Conservation (phyloP, 208 protist genomes). For the Acanthamoeba sp. region DNA sequence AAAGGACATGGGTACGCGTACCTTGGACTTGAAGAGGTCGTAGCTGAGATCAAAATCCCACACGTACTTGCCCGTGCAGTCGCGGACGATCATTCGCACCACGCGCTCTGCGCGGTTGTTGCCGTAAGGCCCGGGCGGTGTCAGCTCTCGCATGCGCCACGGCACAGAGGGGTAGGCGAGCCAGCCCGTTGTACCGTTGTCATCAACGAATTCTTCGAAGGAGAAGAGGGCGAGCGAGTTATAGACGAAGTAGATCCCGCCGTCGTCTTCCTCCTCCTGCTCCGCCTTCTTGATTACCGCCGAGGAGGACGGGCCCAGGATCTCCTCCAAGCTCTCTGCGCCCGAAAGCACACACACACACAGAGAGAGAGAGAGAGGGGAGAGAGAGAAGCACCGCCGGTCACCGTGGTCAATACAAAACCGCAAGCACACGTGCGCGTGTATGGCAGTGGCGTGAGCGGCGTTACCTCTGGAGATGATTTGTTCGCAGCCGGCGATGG, state of each 20-base stretch:
- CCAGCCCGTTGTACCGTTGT: constrained; percentile 4
- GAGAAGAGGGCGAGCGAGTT: constrained; percentile 61
- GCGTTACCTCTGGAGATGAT: constrained; percentile 61
- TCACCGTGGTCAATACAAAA: no score
- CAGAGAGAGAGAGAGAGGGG: neutral
- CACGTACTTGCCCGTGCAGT: constrained; percentile 77
- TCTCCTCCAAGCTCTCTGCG: constrained; percentile 56
- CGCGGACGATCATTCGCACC: constrained; percentile 48
- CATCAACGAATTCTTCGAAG: constrained; percentile 70
- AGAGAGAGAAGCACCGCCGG: no score
- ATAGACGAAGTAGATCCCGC: constrained; percentile 68
- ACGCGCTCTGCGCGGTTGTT: constrained; percentile 60
- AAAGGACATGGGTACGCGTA: no score
- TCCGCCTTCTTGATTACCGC: constrained; percentile 61
- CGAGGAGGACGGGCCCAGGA: constrained; percentile 37
- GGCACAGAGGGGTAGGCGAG: neutral
- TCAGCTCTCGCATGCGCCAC: neutral
- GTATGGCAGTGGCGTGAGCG: neutral
- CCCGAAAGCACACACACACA: no score
- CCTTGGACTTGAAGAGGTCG: constrained; percentile 68
- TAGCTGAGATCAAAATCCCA: constrained; percentile 75
- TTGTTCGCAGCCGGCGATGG: constrained; percentile 67
- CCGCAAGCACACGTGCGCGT: no score
- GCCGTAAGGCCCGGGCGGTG: no score
- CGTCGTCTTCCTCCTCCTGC: constrained; percentile 70